Evolutionary conservation across 2,329 filamentous ascomycete genomes (phyloP), one percentile per base, ranked within the genome.

Genomic region (Whalleya microplaca): DNA sequence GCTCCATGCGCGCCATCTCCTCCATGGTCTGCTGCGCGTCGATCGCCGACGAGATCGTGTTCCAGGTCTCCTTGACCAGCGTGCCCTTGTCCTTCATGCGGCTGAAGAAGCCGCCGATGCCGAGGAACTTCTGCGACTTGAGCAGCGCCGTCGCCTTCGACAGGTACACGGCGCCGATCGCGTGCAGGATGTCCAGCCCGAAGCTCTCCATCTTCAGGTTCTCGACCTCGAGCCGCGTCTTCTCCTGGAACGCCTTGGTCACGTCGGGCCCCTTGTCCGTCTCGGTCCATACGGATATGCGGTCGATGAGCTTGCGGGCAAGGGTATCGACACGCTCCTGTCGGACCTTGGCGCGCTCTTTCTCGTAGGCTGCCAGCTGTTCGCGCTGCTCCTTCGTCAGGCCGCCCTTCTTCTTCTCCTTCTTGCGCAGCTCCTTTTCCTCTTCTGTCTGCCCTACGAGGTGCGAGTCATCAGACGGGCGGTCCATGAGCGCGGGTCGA

Each of bases 191-290:
- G 62, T 99, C 95, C 42, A 99, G 82, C 49, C 95, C 95, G 67
- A 99, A 99, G 0, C 91, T 96, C 77, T 99, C 95, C 92, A 99
- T 99, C 82, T 98, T 99, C 67, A 99, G 81, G 71, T 98, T 96
- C 79, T 99, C 95, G 21, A 96, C 91, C 77, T 99, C 95, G 41
- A 98, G 86, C 41, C 88, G 85, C 65, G 91, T 97, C 84, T 99
- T 97, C 72, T 94, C 91, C 73, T 93, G 88, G 80, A 98, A 99
- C 0, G 95, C 91, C 55, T 78, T 79, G 32, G 94, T 98, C 57
- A 97, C 91, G 66, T 96, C 92, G 14, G 76, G 60, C 45, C 89
- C 85, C 78, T 95, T 96, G 77, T 98, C 95, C 2, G 94, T 97
- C 80, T 99, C 95, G 5, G 95, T 97, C 94, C 93, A 98, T 42